Evolutionary conservation across 2,329 filamentous ascomycete genomes (phyloP).

Genomic region (Teratosphaeria epicoccoides): DNA sequence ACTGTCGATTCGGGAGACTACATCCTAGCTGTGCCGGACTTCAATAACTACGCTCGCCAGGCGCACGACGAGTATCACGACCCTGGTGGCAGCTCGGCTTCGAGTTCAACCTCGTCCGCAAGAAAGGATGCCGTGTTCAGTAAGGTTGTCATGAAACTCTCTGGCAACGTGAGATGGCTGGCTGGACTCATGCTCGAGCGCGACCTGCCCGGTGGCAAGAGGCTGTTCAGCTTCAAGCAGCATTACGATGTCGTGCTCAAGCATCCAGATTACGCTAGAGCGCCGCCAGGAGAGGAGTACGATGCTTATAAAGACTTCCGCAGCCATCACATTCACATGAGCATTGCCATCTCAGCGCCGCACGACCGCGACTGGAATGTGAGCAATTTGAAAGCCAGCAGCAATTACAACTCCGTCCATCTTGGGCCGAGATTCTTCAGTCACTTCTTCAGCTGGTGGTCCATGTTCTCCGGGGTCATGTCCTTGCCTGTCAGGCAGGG

Average conservation of each 20-base stretch:
- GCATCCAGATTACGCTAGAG: slow-evolving; percentile 62
- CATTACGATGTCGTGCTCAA: slow-evolving; percentile 87
- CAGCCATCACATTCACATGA: slow-evolving; percentile 93
- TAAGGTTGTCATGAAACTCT: slow-evolving; percentile 97
- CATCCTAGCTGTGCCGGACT: slow-evolving; percentile 87
- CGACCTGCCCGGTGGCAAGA: slow-evolving; percentile 57
- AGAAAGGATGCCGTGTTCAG: slow-evolving; percentile 80
- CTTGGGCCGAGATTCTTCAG: slow-evolving; percentile 93
- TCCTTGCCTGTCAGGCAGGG: slow-evolving; percentile 91
- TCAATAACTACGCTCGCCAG: slow-evolving; percentile 73
- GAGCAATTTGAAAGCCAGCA: slow-evolving; percentile 61
- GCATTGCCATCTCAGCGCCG: slow-evolving; percentile 79
- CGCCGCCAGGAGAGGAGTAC: slow-evolving; percentile 48
- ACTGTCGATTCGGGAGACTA: slow-evolving; percentile 92
- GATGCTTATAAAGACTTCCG: slow-evolving; percentile 96
- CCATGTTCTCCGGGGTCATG: slow-evolving; percentile 87
- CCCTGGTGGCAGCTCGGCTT: slow-evolving; percentile 46
- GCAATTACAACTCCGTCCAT: slow-evolving; percentile 94
- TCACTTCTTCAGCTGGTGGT: slow-evolving; percentile 98
- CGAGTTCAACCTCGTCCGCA: slow-evolving; percentile 43
- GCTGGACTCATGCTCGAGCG: slow-evolving; percentile 87
- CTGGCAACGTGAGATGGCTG: slow-evolving; percentile 88
- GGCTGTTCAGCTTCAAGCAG: slow-evolving; percentile 80
- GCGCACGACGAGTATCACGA: slow-evolving; percentile 40
- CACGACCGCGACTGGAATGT: slow-evolving; percentile 77